Percentiles rank a stretch among this genome's conserved stretches.
phyloP scores from a whole-genome alignment of 352 stramenopile species.

The Phytophthora ohioensis region DNA sequence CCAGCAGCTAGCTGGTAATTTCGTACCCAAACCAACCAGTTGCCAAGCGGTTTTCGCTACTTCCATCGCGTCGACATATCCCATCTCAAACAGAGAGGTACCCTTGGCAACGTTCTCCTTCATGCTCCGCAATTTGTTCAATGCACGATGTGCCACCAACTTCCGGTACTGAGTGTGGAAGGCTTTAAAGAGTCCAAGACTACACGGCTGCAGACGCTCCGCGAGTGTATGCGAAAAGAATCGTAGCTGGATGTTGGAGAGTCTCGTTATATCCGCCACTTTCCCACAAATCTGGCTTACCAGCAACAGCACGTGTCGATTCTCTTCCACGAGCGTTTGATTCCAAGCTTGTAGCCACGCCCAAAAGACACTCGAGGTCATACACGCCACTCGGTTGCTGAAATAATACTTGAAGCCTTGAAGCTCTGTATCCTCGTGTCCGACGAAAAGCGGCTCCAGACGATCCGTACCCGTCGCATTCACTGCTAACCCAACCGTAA shows the following conservation, averaged over 20 bases:
- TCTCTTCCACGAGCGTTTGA: constrained; percentile 8
- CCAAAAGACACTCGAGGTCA: constrained; percentile 19
- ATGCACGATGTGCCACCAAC: constrained; percentile 17
- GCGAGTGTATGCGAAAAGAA: constrained; percentile 9
- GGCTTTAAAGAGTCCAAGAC: constrained; percentile 18
- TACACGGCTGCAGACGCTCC: constrained; percentile 16
- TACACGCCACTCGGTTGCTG: constrained; percentile 14
- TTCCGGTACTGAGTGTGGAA: constrained; percentile 30
- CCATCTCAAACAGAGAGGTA: constrained; percentile 9
- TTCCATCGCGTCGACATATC: constrained; percentile 17
- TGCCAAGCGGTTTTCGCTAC: constrained; percentile 26
- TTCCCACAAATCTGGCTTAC: constrained; percentile 16
- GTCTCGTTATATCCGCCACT: neutral
- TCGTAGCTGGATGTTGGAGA: constrained; percentile 30
- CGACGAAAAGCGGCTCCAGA: constrained; percentile 25
- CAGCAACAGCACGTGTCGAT: constrained; percentile 27
- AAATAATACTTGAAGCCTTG: constrained; percentile 21
- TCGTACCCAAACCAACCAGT: constrained; percentile 5
- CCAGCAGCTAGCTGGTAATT: constrained; percentile 23
- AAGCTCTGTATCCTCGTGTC: neutral
- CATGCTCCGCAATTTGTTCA: constrained; percentile 9
- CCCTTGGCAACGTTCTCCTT: neutral
- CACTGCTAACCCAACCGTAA: constrained; percentile 25
- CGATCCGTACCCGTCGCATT: constrained; percentile 28
- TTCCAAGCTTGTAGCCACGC: constrained; percentile 21